These are phyloP conservation scores for Didymella keratinophila DNA, from an alignment of 2,329 filamentous ascomycete species.

Conservation along the genomic window DNA sequence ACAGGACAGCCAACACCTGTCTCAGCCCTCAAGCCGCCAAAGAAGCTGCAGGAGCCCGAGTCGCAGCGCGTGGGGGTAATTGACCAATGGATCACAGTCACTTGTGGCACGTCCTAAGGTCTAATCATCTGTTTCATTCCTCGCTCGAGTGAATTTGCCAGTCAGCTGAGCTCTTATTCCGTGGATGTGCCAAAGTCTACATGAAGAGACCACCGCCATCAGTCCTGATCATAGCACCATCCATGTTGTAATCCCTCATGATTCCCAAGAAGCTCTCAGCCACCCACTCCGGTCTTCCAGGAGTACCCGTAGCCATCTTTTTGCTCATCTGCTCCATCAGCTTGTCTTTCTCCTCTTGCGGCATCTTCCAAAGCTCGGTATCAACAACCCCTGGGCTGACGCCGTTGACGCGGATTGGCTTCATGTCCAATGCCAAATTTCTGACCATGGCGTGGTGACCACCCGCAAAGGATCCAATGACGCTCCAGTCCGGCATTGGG, in stretches of 20 bases:
- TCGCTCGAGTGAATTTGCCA: neutral
- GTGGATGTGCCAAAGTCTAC: slow-evolving; percentile 3
- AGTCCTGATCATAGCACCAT: slow-evolving; percentile 55
- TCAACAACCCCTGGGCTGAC: slow-evolving; percentile 64
- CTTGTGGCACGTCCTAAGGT: neutral
- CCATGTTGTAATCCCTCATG: slow-evolving; percentile 58
- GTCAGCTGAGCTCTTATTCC: neutral
- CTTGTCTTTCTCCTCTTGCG: slow-evolving; percentile 36
- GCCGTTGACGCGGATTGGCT: slow-evolving; percentile 69
- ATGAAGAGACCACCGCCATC: slow-evolving; percentile 50
- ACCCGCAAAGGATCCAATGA: slow-evolving; percentile 59
- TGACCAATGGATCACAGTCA: slow-evolving; percentile 9
- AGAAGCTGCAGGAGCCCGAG: neutral
- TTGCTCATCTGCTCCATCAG: slow-evolving; percentile 31
- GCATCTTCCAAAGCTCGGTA: slow-evolving; percentile 53
- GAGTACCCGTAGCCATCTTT: slow-evolving; percentile 38
- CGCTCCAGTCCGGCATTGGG: slow-evolving; percentile 61
- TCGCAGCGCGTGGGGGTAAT: slow-evolving; percentile 1
- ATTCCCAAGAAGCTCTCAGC: slow-evolving; percentile 58
- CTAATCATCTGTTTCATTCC: neutral
- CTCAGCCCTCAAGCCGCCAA: neutral
- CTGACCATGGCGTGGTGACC: slow-evolving; percentile 63
- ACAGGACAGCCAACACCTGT: slow-evolving; percentile 2
- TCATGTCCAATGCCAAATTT: slow-evolving; percentile 68
- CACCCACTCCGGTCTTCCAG: slow-evolving; percentile 43